Evolutionary conservation across 139 green algal genomes (phyloP), one percentile per base, ranked within the genome.

Genomic region (Ulvella scutata): DNA sequence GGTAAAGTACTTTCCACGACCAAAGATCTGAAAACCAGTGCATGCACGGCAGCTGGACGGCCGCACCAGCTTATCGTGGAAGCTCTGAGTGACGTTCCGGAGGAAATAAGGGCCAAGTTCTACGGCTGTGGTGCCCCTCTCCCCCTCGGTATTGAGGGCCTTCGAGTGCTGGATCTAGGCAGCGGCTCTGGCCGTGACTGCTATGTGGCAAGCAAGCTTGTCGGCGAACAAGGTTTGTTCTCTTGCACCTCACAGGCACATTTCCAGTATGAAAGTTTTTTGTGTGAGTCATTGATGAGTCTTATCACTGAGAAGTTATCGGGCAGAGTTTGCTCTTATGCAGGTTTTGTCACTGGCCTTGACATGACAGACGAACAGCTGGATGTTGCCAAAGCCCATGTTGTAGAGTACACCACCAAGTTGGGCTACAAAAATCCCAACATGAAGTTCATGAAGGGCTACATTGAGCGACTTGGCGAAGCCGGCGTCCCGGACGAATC

Each of bases 281-380:
- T 39, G 4, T 62, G 28, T 36, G 72, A n/a, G 38, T 43, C 74
- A 59, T 43, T 23, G 44, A 21, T 62, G 36, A 43, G 4, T 4
- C 26, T 29, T 37, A 31, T 21, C 33, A 74, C 23, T 35, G 79
- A 82, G 28, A 84, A 76, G 6, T 33, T 35, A 43, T 10, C 61
- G 4, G 4, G 3, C 28, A 13, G 31, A 43, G 31, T 94, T n/a
- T 88, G 92, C 21, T 87, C 88, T 2, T 43, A 77, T 35, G 3
- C 34, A 3, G 83, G 84, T 26, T 62, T 26, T n/a, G 78, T 87
- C 2, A 78, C 78, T 79, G 94, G 94, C 2, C 60, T 99, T 13
- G 95, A 99, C 83, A 99, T 99, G 95, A 99, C 95, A 1, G 80
- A 79, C 21, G 82, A 87, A 26, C 92, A 97, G 87, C 87, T 98